A percentile compares a stretch with the other conserved stretches of the same genome.
phyloP scores from a whole-genome alignment of 441 rosid genomes.

The Corymbia calophylla region DNA sequence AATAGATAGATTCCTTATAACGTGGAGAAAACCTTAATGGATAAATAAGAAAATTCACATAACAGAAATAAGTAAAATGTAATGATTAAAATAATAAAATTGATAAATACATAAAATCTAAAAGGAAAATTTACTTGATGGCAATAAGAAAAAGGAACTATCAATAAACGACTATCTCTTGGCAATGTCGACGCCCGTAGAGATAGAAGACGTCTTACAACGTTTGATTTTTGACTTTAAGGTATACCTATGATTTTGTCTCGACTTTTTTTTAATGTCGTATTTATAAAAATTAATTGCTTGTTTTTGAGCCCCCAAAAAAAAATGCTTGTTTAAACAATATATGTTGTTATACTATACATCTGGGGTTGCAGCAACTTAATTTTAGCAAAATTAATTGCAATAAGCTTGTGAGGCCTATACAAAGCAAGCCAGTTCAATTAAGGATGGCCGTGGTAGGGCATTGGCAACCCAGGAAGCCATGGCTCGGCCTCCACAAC shows the following conservation, averaged over 20 bases:
- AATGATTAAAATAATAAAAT: not conserved
- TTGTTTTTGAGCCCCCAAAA: no score
- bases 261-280: no score
- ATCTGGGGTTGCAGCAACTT: fast-evolving
- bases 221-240: no score
- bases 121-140: not conserved
- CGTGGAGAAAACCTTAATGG: not conserved
- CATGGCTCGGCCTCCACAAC: no score
- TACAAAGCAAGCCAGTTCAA: not conserved
- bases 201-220: not conserved
- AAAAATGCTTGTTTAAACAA: no score
- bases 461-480: not conserved
- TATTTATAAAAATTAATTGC: no score
- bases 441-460: not conserved
- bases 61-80: not conserved
- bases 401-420: not conserved
- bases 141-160: not conserved
- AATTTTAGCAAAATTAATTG: not conserved
- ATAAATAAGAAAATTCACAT: no score
- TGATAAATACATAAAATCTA: no score
- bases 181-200: not conserved
- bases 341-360: not conserved
- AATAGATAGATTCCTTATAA: not conserved
- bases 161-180: not conserved
- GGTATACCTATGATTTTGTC: no score